Evolutionary conservation across 345 rosid species (phyloP).

Genomic region (Populus ilicifolia): DNA sequence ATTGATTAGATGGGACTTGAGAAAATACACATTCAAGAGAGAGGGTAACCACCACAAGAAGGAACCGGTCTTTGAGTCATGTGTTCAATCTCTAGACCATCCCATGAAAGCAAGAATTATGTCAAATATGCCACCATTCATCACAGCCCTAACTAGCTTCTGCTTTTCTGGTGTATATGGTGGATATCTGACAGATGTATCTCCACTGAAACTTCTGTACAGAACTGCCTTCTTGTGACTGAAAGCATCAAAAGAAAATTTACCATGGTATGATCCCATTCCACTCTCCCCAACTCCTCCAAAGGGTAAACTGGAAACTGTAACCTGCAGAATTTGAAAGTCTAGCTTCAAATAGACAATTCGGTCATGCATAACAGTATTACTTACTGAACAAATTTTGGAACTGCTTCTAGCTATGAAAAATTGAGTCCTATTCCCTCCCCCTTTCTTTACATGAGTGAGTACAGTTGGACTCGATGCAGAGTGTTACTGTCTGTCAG

Average conservation of each 20-base stretch:
- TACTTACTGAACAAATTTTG: not conserved
- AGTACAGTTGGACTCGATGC: not conserved
- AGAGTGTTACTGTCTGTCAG: not conserved
- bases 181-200: conserved; percentile 62
- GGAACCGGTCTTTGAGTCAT: not conserved
- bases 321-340: conserved; percentile 40
- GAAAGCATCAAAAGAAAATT: conserved; percentile 82
- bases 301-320: conserved; percentile 54
- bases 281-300: conserved; percentile 99
- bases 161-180: conserved; percentile 60
- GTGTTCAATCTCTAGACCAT: conserved; percentile 34
- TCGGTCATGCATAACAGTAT: too few species aligned
- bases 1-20: not conserved
- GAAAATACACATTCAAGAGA: not conserved
- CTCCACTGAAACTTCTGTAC: conserved; percentile 58
- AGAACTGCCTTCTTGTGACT: conserved; percentile 83
- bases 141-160: conserved; percentile 49
- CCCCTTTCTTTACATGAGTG: not conserved
- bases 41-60: not conserved
- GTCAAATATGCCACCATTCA: conserved; percentile 41
- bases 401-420: not conserved
- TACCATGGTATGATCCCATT: conserved; percentile 80
- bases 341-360: not conserved
- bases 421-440: not conserved
- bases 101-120: conserved; percentile 55